Conservation (phyloP, 441 rosid species). For the Brassica hybrid region DNA sequence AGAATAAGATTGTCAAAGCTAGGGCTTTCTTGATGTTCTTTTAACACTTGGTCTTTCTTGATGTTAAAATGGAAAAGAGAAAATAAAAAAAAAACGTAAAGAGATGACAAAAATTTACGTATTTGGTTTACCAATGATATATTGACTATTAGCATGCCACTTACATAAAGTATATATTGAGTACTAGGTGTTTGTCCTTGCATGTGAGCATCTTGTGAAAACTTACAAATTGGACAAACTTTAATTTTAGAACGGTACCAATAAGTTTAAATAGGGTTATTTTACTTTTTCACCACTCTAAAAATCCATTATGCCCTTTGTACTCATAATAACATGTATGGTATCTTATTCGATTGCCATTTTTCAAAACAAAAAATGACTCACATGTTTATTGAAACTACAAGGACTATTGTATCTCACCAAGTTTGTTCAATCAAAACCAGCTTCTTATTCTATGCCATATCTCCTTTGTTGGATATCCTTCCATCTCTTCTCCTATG, state of each 20-base stretch:
- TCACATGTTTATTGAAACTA: neutral
- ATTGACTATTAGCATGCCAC: neutral
- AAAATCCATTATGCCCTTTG: neutral
- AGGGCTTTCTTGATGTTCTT: neutral
- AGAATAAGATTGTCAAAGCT: neutral
- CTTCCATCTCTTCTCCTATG: neutral
- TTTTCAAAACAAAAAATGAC: neutral
- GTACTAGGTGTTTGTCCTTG: neutral
- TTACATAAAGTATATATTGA: neutral
- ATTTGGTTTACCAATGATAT: neutral
- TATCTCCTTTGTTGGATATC: neutral
- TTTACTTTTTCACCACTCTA: neutral
- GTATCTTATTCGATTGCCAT: neutral
- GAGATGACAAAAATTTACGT: neutral
- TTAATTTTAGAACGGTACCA: neutral
- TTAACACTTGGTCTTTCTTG: neutral
- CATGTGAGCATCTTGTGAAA: neutral
- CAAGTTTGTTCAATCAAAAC: neutral
- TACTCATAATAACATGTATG: neutral
- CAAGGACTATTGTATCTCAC: neutral
- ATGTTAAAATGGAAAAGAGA: neutral
- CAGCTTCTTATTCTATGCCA: neutral
- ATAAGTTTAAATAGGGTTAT: neutral
- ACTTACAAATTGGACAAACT: constrained; percentile 1
- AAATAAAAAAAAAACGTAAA: neutral